These are phyloP conservation scores for Boletellus sp. DNA, from an alignment of 768 basidiomycete species.

Conservation along the genomic window DNA sequence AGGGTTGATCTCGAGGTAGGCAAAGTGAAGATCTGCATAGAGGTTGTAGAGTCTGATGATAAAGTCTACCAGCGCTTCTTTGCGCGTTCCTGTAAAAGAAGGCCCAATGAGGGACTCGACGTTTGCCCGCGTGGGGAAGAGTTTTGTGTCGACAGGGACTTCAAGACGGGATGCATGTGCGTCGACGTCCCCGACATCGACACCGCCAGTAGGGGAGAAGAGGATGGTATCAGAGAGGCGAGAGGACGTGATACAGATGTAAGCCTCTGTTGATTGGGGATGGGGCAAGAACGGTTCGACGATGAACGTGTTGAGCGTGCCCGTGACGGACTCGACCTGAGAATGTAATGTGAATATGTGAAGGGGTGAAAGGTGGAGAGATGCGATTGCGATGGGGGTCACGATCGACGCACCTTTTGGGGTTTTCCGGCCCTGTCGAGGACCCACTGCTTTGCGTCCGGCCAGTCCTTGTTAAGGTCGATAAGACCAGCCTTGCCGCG, in stretches of 20 bases:
- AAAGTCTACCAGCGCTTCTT: constrained; percentile 93
- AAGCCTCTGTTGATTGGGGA: constrained; percentile 90
- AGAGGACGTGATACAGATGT: constrained; percentile 95
- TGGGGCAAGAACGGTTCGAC: constrained; percentile 99
- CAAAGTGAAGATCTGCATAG: constrained; percentile 98
- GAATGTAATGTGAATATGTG: constrained; percentile 14
- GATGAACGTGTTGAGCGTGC: constrained; percentile 95
- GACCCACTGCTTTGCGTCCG: constrained; percentile 87
- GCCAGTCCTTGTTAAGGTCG: constrained; percentile 90
- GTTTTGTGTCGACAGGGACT: constrained; percentile 59
- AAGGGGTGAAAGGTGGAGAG: constrained; percentile 8
- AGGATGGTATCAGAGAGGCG: constrained; percentile 95
- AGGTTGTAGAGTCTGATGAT: constrained; percentile 92
- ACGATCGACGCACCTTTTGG: constrained; percentile 52
- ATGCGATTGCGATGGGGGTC: constrained; percentile 10
- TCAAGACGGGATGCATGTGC: constrained; percentile 91
- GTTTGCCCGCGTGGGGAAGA: constrained; percentile 78
- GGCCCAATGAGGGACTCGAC: constrained; percentile 73
- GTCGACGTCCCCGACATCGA: constrained; percentile 98
- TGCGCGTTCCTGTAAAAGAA: constrained; percentile 80
- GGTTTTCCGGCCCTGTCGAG: constrained; percentile 85
- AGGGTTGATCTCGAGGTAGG: constrained; percentile 99
- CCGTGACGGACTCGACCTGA: constrained; percentile 90
- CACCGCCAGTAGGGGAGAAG: constrained; percentile 98
- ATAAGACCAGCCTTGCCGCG: constrained; percentile 97